Evolutionary conservation across 495 filamentous ascomycete species (phyloP).

Genomic region (Daldinia childiae): DNA sequence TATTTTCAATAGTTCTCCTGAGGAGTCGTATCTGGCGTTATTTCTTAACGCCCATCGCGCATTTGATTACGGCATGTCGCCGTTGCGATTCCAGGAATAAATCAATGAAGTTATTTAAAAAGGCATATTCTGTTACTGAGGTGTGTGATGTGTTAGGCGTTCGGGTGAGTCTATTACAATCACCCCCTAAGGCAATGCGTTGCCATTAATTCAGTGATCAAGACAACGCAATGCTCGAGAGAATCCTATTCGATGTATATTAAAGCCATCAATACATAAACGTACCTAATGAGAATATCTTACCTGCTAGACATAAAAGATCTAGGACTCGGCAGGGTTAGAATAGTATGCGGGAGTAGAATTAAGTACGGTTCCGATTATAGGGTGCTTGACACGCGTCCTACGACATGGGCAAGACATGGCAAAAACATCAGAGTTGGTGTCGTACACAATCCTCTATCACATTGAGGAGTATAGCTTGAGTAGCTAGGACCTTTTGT

Average conservation of each 20-base stretch:
- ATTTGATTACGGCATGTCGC: conserved; percentile 3
- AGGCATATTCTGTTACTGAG: background rate
- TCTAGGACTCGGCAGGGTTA: background rate
- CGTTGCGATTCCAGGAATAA: conserved; percentile 15
- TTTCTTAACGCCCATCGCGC: conserved; percentile 2
- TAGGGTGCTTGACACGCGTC: conserved; percentile 18
- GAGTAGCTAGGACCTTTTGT: background rate
- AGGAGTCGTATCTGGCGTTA: background rate
- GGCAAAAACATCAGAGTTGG: conserved; percentile 7
- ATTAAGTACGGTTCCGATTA: background rate
- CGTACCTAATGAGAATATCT: background rate
- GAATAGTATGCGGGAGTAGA: background rate
- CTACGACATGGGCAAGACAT: conserved; percentile 34
- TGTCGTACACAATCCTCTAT: conserved; percentile 13
- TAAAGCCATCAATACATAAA: background rate
- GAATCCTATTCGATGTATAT: background rate
- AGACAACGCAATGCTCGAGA: background rate
- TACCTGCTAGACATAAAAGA: background rate
- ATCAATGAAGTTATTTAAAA: conserved; percentile 31
- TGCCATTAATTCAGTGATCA: background rate
- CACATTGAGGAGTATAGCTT: background rate
- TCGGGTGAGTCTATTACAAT: no score
- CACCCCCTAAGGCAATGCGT: no score
- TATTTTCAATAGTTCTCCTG: conserved; percentile 15
- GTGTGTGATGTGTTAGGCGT: background rate